Conservation (phyloP, 2,329 filamentous ascomycete genomes). For the Fusarium sp. region DNA sequence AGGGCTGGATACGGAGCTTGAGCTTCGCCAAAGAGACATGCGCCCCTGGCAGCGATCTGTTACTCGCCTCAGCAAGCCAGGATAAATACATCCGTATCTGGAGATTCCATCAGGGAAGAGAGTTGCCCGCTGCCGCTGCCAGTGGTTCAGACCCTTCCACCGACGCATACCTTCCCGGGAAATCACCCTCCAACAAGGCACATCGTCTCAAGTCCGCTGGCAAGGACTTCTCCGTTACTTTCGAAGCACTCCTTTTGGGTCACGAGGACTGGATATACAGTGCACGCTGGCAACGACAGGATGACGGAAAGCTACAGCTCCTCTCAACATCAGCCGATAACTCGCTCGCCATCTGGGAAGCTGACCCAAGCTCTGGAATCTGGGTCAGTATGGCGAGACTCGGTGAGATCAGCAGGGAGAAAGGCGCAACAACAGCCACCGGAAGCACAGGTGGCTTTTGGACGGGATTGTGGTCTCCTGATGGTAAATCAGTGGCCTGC, state of each 20-base stretch:
- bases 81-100: conserved; percentile 97
- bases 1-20: conserved; percentile 92
- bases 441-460: conserved; percentile 97
- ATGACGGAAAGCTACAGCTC: conserved; percentile 71
- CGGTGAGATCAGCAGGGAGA: conserved; percentile 93
- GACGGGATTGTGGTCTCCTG: conserved; percentile 91
- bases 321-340: conserved; percentile 95
- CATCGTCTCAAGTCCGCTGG: conserved; percentile 75
- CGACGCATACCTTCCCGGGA: conserved; percentile 71
- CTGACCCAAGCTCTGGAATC: conserved; percentile 84
- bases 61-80: conserved; percentile 94
- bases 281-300: conserved; percentile 74
- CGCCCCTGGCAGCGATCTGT: conserved; percentile 70
- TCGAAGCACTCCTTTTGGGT: conserved; percentile 91
- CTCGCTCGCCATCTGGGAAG: conserved; percentile 92
- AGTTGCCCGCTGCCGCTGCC: conserved; percentile 67
- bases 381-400: conserved; percentile 90
- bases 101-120: conserved; percentile 80
- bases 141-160: conserved; percentile 67
- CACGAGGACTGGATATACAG: conserved; percentile 99
- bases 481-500: conserved; percentile 79
- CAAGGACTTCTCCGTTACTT: conserved; percentile 82
- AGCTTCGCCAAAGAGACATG: conserved; percentile 76
- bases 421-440: conserved; percentile 95
- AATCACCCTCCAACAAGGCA: conserved; percentile 88